Percentiles rank a stretch among this genome's conserved stretches.
Conservation (phyloP, 2,329 filamentous ascomycete genomes). For the Tolypocladium ovalisporum region DNA sequence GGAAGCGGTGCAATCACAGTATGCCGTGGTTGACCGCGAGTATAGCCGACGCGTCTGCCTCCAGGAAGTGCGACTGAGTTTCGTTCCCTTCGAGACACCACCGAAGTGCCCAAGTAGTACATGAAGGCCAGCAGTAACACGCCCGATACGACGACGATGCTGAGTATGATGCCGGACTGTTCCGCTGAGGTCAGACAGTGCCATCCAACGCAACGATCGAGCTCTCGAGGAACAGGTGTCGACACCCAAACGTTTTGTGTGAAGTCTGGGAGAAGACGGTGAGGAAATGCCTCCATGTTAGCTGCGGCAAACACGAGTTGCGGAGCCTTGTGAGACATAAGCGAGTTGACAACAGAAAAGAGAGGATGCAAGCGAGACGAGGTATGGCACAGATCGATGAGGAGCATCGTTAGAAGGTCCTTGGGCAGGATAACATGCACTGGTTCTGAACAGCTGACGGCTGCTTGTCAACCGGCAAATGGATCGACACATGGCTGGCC, state of each 20-base stretch:
- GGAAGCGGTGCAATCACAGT: conserved; percentile 1
- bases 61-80: conserved; percentile 3
- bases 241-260: neutral
- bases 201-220: conserved; percentile 21
- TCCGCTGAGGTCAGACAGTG: conserved; percentile 24
- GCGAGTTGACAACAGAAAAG: neutral
- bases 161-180: conserved; percentile 28
- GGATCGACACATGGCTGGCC: neutral
- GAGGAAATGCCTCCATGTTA: neutral
- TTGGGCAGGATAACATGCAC: neutral
- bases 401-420: neutral
- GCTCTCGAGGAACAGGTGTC: neutral
- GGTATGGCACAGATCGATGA: neutral
- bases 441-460: neutral
- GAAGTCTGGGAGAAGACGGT: neutral
- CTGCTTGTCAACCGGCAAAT: neutral
- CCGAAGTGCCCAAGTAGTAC: conserved; percentile 21
- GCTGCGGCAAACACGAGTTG: too few species aligned
- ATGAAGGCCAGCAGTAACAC: conserved; percentile 19
- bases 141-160: conserved; percentile 16
- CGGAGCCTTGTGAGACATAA: too few species aligned
- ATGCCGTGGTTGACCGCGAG: neutral
- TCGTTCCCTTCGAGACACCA: conserved; percentile 2
- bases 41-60: conserved; percentile 3
- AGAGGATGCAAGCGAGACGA: neutral